Evolutionary conservation across 495 filamentous ascomycete species (phyloP), one percentile per base, ranked within the genome.

Genomic region (Clavariopsis aquatica): DNA sequence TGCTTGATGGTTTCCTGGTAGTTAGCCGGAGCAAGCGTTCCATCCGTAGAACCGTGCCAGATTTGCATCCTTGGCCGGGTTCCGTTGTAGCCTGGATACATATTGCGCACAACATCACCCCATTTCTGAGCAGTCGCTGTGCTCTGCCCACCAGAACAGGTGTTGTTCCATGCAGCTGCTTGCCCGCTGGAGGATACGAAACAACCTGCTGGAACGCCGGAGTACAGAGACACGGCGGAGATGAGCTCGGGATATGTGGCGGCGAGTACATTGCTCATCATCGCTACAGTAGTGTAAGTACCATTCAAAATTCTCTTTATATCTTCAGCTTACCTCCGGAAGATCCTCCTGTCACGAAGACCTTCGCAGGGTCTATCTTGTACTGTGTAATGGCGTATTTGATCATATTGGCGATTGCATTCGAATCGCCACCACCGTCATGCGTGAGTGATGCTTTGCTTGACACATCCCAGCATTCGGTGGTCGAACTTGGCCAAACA

Each of bases 201-300:
- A 76, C 85, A 88, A 8, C 84, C 85, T 19, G 81, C 83, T 5
- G 85, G 76, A 0, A 89, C 83, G 23, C 86, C 86, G 10, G 83
- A 76, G 72, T 85, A 87, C 27, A 78, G 83, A 3, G 78, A 80
- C 15, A 78, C 84, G 12, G 83, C 84, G 47, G 80, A 77, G 65
- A 85, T 85, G 20, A 85, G 75, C n/a, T 84, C 79, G 19, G 84
- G 84, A 67, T 87, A 86, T 0, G 81, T 80, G 7, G 81, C 84
- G 10, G 79, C 82, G 70, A 87, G 66, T 28, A 85, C 81, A 67
- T 85, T 86, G 31, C 60, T 64, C 69, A 71, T 71, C 69, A 71
- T 65, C 58, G 24, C 66, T 65, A 49, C 2, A 12, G 10, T n/a
- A 34, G 5, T 23, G 15, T 20, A 47, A 45, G 15, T 41, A 1